Base-by-base conservation (phyloP, 2,329 filamentous ascomycete species). In the Monilinia polystroma region DNA sequence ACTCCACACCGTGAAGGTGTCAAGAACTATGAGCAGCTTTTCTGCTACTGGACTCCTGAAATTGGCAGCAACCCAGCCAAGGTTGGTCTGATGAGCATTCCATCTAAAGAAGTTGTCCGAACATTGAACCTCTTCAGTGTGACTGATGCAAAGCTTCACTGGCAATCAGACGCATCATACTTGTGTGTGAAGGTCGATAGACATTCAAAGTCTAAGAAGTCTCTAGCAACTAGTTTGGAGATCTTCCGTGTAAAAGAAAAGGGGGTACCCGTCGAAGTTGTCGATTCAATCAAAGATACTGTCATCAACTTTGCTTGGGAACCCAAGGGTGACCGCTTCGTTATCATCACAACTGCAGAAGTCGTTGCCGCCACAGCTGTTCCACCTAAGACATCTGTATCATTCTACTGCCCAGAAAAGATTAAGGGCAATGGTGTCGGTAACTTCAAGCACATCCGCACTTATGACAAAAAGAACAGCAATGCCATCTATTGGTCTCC, bases 261-360 rank as follows among this genome's bases (percentile, higher is more conserved):
- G 86, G 94, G 95, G 73, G 95, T 99, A 2, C 95, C 95, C 0
- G 94, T 99, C 65, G 95, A 99, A 80, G 95, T 98, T 66, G 93
- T 99, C 63, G 95, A 99, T 80, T 93, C 90, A 64, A 91, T 99
- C 81, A 98, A 98, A 82, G 95, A 98, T 76, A 97, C 93, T 0
- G 95, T 99, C 73, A 96, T 99, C 82, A 99, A 99, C 84, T 99
- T 99, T 77, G 93, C 95, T 12, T 99, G 95, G 95, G 95, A 99
- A 78, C 95, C 95, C 70, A 97, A 97, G 83, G 95, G 95, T 70
- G 93, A 96, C 79, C 90, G 95, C 51, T 99, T 99, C 78, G 93
- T 97, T 72, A 89, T 97, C 76, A 99, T 99, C 81, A 97, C 93
- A 47, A 95, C 92, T 23, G 90, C 92, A 14, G 95, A 99, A 81